A percentile compares a stretch with the other conserved stretches of the same genome.
Evolutionary conservation across 73 alveolate species (phyloP).

Genomic region (Paramecium biaurelia): DNA sequence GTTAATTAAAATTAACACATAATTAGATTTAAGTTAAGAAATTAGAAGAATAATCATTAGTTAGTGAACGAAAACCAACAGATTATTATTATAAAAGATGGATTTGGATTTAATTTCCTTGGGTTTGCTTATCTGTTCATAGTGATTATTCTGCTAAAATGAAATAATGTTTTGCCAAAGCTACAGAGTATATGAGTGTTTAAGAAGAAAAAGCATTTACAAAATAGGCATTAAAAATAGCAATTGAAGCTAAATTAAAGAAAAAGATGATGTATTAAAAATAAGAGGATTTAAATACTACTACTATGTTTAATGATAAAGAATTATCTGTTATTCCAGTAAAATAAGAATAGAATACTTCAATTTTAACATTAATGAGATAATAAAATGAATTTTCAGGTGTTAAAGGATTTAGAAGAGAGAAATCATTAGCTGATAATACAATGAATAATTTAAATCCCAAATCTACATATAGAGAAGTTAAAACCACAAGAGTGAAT

Average conservation of each 20-base stretch:
- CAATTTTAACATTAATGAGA: neutral
- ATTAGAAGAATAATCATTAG: neutral
- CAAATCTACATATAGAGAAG: neutral
- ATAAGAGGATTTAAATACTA: neutral
- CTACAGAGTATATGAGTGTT: slow-evolving; percentile 69
- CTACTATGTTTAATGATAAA: neutral
- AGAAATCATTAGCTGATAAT: slow-evolving; percentile 25
- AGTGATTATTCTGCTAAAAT: slow-evolving; percentile 67
- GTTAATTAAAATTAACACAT: neutral
- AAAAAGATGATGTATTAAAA: slow-evolving; percentile 65
- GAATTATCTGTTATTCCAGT: slow-evolving; percentile 32
- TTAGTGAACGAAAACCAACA: slow-evolving; percentile 60
- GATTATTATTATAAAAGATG: slow-evolving; percentile 80
- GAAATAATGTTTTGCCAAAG: slow-evolving; percentile 70
- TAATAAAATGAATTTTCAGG: slow-evolving; percentile 21
- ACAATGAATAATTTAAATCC: neutral
- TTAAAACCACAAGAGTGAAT: neutral
- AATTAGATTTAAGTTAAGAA: neutral
- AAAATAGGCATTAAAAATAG: slow-evolving; percentile 68
- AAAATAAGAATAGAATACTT: slow-evolving; percentile 42
- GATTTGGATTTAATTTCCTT: slow-evolving; percentile 81
- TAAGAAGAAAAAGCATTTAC: slow-evolving; percentile 74
- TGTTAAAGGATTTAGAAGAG: slow-evolving; percentile 9
- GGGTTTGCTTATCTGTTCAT: slow-evolving; percentile 72
- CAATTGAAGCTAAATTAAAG: slow-evolving; percentile 72